Evolutionary conservation across 257 asterid species (phyloP).

Genomic region (Solanum sejunctum): DNA sequence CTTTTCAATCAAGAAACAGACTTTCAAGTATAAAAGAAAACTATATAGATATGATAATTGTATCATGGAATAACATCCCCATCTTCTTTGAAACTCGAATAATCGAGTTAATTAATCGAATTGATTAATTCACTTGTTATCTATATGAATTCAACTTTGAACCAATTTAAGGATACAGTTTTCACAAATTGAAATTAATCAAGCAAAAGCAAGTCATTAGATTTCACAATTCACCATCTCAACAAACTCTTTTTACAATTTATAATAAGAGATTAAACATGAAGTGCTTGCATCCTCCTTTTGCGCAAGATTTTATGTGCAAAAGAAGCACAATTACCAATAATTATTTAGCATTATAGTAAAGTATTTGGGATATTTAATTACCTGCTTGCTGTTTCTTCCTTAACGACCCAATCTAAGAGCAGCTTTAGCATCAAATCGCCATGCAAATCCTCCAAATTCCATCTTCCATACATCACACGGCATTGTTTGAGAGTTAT

Average conservation of each 20-base stretch:
- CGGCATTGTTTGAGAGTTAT: slow-evolving; percentile 25
- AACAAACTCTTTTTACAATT: background rate
- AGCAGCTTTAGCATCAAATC: slow-evolving; percentile 33
- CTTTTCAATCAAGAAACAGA: background rate
- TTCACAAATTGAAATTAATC: background rate
- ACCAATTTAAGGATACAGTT: background rate
- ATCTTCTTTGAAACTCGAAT: background rate
- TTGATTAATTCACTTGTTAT: background rate
- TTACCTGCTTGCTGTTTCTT: background rate
- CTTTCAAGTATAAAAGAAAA: background rate
- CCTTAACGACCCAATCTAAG: slow-evolving; percentile 23
- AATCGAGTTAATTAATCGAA: background rate
- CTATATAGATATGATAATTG: background rate
- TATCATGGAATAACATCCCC: background rate
- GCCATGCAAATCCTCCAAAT: slow-evolving; percentile 46
- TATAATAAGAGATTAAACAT: background rate
- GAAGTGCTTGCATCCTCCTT: background rate
- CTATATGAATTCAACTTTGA: background rate
- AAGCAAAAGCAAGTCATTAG: background rate
- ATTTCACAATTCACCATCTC: background rate
- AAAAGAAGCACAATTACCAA: background rate
- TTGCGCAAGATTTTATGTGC: background rate
- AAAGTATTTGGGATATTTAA: background rate
- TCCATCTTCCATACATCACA: slow-evolving; percentile 53
- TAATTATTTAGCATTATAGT: background rate